phyloP scores from a whole-genome alignment of 768 basidiomycete genomes.

The Podaxis sp. region DNA sequence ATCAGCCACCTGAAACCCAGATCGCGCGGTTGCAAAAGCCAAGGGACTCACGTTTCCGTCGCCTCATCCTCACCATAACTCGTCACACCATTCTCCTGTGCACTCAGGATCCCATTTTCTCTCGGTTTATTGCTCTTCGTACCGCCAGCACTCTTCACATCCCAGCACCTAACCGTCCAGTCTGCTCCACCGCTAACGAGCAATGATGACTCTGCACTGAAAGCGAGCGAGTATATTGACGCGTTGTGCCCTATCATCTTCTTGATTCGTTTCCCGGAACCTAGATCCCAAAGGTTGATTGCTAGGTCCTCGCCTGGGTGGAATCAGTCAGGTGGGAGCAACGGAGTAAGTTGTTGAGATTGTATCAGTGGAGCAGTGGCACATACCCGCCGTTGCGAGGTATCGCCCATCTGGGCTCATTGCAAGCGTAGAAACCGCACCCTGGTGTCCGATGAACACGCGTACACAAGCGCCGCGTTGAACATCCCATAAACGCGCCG shows the following conservation, averaged over 20 bases:
- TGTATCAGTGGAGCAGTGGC: neutral
- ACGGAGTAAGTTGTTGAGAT: neutral
- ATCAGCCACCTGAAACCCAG: conserved; percentile 3
- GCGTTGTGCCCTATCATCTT: conserved; percentile 93
- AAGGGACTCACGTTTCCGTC: conserved; percentile 64
- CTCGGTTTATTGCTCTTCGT: conserved; percentile 42
- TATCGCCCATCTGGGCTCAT: conserved; percentile 93
- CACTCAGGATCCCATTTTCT: conserved; percentile 41
- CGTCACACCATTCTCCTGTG: conserved; percentile 18
- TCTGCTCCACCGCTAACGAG: conserved; percentile 91
- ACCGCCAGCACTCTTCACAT: conserved; percentile 79
- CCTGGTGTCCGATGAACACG: conserved; percentile 95
- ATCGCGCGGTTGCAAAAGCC: neutral
- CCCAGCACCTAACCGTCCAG: conserved; percentile 99
- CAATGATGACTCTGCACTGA: conserved; percentile 87
- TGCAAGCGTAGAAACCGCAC: conserved; percentile 77
- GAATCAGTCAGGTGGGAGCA: neutral
- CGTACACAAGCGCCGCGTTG: conserved; percentile 91
- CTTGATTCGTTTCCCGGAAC: conserved; percentile 91
- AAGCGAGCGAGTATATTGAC: conserved; percentile 85
- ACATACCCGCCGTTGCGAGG: conserved; percentile 80
- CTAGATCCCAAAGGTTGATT: conserved; percentile 95
- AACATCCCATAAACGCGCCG: conserved; percentile 97
- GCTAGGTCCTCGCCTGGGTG: conserved; percentile 78
- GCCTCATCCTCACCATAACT: conserved; percentile 48